Conservation (phyloP, 768 basidiomycete species). For the Amanita rubescens region DNA sequence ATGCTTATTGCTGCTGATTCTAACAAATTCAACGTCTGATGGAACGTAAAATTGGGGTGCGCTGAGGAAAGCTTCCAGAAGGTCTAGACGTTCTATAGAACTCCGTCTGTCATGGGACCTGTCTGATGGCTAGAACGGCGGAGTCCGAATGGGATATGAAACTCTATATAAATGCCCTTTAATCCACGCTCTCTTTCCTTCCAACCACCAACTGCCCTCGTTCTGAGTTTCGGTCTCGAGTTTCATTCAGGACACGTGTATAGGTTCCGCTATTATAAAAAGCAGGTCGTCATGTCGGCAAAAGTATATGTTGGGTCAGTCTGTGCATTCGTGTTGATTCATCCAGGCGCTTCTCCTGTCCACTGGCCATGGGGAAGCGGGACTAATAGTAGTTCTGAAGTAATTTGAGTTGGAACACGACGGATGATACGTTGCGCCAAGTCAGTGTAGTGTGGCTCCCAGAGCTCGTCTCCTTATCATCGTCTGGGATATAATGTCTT, state of each 20-base stretch:
- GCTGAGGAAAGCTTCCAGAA: neutral
- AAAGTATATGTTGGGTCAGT: constrained; percentile 96
- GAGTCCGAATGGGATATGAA: constrained; percentile 38
- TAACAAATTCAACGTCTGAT: too few relatives aligned
- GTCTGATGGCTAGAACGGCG: constrained; percentile 22
- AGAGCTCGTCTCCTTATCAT: constrained; percentile 25
- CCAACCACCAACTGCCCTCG: constrained; percentile 38
- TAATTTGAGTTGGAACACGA: constrained; percentile 96
- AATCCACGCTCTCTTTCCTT: constrained; percentile 19
- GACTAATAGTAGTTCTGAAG: constrained; percentile 60
- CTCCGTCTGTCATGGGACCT: constrained; percentile 3
- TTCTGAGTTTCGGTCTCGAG: constrained; percentile 49
- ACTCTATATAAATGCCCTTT: constrained; percentile 34
- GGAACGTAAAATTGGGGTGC: neutral
- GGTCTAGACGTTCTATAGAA: neutral
- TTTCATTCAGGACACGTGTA: constrained; percentile 47
- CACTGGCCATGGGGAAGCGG: constrained; percentile 33
- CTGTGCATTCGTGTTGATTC: constrained; percentile 46
- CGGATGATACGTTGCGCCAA: constrained; percentile 82
- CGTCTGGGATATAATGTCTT: constrained; percentile 34
- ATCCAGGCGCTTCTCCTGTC: constrained; percentile 40
- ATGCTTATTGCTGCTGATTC: too few relatives aligned
- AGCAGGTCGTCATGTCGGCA: constrained; percentile 52
- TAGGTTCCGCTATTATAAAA: constrained; percentile 44
- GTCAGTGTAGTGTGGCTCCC: constrained; percentile 57